Evolutionary conservation across 2,329 filamentous ascomycete genomes (phyloP), one percentile per base, ranked within the genome.

Genomic region (Aureobasidium sp.): DNA sequence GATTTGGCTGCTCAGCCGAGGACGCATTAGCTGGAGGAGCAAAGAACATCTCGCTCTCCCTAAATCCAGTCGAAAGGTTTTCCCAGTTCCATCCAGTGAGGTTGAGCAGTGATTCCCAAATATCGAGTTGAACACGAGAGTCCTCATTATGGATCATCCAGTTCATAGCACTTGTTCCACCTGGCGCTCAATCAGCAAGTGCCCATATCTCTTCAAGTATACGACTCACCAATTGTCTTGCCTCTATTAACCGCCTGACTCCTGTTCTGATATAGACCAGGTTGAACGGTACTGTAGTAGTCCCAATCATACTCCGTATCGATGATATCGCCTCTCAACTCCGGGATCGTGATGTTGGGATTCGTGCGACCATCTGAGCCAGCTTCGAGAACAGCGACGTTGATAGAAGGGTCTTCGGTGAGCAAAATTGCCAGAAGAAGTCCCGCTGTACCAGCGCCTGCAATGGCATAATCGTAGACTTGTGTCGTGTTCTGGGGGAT

Each of bases 361-460:
- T 59, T 48, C 0, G 40, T 45, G 29, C 54, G 40, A 48, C 54
- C 54, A 37, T 59, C 54, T 0, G 63, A 61, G 15, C 68, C 68
- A 2, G 67, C 68, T 58, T 70, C 68, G 15, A 70, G 40, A 2
- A 70, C 65, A 2, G 68, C 68, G 12, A 70, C 68, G 3, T 64
- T 64, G 31, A 63, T 59, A 4, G 52, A 52, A 1, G 60, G 45
- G 44, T 69, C 62, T 27, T 65, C 67, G 15, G 63, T 39, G 1
- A 69, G 64, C 2, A 67, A 62, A 47, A 48, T 58, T 17, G 67
- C 68, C 2, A 69, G 40, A 1, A 64, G 54, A 0, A 68, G 50
- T 17, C 67, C 67, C 14, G 56, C 68, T 2, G 67, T 67, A 9
- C 67, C 65, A 33, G 64, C 65, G n/a, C 66, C 64, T 33, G 64